These are phyloP conservation scores for Pyronema domesticum DNA, from an alignment of 495 filamentous ascomycete genomes.

Conservation along the genomic window DNA sequence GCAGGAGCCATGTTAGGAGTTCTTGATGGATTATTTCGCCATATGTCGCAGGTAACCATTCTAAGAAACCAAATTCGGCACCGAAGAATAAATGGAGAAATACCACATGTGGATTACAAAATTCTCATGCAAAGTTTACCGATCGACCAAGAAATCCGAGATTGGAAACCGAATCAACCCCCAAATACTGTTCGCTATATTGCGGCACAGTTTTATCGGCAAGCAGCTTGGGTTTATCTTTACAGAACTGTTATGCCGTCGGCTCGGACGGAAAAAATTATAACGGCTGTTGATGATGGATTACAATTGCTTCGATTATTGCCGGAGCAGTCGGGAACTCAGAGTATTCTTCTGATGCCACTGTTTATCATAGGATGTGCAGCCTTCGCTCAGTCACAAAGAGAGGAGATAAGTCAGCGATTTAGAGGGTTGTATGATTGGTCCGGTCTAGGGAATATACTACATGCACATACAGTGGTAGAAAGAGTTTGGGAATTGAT, in stretches of 20 bases:
- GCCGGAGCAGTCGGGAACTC: constrained; percentile 43
- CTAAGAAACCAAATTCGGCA: constrained; percentile 59
- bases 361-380: constrained; percentile 78
- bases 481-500: constrained; percentile 67
- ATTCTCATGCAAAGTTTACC: constrained; percentile 55
- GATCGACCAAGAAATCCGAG: constrained; percentile 58
- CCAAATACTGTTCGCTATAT: constrained; percentile 52
- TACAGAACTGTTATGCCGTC: constrained; percentile 71
- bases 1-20: constrained; percentile 65
- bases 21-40: constrained; percentile 66
- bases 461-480: constrained; percentile 57
- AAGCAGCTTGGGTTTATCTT: constrained; percentile 82
- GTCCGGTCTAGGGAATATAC: constrained; percentile 64
- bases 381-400: constrained; percentile 50
- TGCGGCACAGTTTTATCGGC: constrained; percentile 69
- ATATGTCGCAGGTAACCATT: constrained; percentile 61
- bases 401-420: constrained; percentile 49
- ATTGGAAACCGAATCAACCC: constrained; percentile 57
- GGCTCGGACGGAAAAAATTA: constrained; percentile 46
- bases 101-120: constrained; percentile 57
- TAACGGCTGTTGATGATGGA: constrained; percentile 60
- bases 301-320: constrained; percentile 45
- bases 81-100: constrained; percentile 42
- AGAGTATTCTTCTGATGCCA: constrained; percentile 74
- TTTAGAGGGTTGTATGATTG: constrained; percentile 56